Evolutionary conservation across 805 yeast species (phyloP), one percentile per base, ranked within the genome.

Genomic region (Candida ipomoeae): DNA sequence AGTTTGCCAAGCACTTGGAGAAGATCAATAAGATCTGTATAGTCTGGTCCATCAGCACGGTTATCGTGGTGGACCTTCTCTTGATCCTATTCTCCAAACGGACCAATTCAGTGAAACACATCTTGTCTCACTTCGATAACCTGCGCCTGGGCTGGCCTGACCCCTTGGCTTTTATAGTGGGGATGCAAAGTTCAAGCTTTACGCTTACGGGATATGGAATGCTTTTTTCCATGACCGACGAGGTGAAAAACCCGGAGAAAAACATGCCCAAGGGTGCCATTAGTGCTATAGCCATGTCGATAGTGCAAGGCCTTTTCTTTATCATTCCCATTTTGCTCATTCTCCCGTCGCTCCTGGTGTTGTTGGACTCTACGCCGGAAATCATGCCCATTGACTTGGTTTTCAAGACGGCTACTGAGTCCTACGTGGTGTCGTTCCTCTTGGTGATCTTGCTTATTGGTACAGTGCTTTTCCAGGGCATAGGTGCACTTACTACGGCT

Each of bases 171-270:
- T 87, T 87, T 54, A 68, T 88, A 46, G 81, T 88, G 40, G 94
- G 94, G 0, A 78, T 88, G 51, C 90, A 85, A 65, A 85, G 87
- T 54, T 83, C 90, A 1, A 82, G 87, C 32, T 85, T 86, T 66
- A 87, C 92, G 20, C 73, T 87, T 61, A 88, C 87, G 52, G 96
- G 94, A 0, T 88, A 85, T 65, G 92, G 92, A 26, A 82, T 87
- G 80, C 72, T 88, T 26, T 87, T 89, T 17, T 83, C 92, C 5
- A 79, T 88, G 73, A 82, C 90, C 43, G 96, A 88, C 60, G 96
- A 88, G 66, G 94, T 88, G 14, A 78, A 82, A 54, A 73, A 73
- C 20, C 92, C 96, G 0, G 94, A 88, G 62, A 78, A 70, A 49
- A 83, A 82, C 46, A 84, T 88, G 59, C 90, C 96, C 14, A 78